Evolutionary conservation across 2,329 filamentous ascomycete species (phyloP), one percentile per base, ranked within the genome.

Genomic region (Cercospora janseana): DNA sequence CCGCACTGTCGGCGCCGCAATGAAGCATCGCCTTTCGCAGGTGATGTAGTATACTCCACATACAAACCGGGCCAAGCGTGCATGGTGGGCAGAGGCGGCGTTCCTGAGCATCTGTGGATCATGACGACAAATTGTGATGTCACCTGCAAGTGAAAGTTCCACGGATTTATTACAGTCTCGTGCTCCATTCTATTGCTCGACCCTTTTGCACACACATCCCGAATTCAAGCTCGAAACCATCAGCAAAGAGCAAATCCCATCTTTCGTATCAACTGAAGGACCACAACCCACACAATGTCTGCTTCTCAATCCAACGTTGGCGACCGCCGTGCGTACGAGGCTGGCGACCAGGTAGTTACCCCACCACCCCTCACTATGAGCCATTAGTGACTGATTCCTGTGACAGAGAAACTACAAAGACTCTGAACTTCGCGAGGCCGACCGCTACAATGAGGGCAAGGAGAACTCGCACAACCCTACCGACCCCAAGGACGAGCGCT

Each of bases 401-500:
- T 21, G 13, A 23, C 26, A 69, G 76, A 79, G 80, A 62, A 88
- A 82, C 67, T 67, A 71, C 55, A 78, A 80, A 55, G 46, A 64
- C 49, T 46, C 45, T 43, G 60, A 60, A 52, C 55, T 57, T 27
- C 32, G 59, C 23, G 66, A 79, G 52, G 75, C 79, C 32, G 70
- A 77, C 18, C 77, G 82, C 53, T 93, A 81, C 73, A 74, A 90
- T 54, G 85, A 92, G 73, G 88, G 88, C 61, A 76, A 85, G 68
- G 68, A 77, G 51, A 75, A 87, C 68, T 85, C 84, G 45, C 88
- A 94, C 70, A 69, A 77, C 54, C 75, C 78, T 56, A 78, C 79
- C 48, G 87, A 93, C 67, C 81, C 87, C 42, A 92, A 88, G 79
- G 85, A 88, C 60, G 73, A 87, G 69, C 78, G 85, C 64, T 76